Evolutionary conservation across 2,329 filamentous ascomycete species (phyloP).

Genomic region (Fusarium praegraminearum): DNA sequence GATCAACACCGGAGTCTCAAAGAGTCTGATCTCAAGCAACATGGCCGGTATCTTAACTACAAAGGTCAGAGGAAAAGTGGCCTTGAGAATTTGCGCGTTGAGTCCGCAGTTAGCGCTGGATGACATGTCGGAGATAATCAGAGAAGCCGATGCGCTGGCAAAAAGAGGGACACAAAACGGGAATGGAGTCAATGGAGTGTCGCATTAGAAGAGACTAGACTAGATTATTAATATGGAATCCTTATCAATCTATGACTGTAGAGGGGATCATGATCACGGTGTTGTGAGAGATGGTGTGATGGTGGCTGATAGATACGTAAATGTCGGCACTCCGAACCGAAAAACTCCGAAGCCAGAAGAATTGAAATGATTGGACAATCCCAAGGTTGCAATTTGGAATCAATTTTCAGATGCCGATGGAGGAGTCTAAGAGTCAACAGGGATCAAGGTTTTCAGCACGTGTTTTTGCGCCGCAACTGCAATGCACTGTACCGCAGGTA

Average conservation of each 20-base stretch:
- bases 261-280: background rate
- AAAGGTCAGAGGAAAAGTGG: constrained; percentile 15
- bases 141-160: constrained; percentile 7
- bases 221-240: constrained; percentile 8
- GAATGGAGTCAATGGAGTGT: background rate
- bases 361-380: background rate
- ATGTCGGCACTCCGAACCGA: constrained; percentile 22
- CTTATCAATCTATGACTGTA: constrained; percentile 4
- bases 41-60: constrained; percentile 12
- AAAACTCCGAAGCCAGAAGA: constrained; percentile 13
- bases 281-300: constrained; percentile 1
- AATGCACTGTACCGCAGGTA: background rate
- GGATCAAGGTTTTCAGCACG: constrained; percentile 19
- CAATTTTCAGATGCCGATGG: constrained; percentile 6
- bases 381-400: constrained; percentile 13
- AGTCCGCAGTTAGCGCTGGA: constrained; percentile 10
- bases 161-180: background rate
- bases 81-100: constrained; percentile 3
- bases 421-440: background rate
- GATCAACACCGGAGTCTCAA: constrained; percentile 6
- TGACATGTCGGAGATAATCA: constrained; percentile 19
- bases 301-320: background rate
- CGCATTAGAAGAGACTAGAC: background rate
- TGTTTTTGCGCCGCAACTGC: constrained; percentile 2
- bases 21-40: constrained; percentile 20